Base-by-base conservation (phyloP, 2,329 filamentous ascomycete genomes). In the Alternaria metachromatica region DNA sequence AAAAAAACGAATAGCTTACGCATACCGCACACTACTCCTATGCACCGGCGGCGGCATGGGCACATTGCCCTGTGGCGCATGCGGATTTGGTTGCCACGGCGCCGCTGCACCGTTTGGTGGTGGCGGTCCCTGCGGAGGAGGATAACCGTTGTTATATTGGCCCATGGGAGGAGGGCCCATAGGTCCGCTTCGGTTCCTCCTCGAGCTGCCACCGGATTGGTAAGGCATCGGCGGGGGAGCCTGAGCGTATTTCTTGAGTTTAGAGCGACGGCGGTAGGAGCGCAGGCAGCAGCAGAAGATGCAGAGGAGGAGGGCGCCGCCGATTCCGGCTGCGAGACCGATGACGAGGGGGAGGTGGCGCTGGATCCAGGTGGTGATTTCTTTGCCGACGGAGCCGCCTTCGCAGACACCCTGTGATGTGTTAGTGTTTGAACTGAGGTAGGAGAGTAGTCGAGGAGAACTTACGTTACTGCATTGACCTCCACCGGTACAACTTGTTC, bases 281-380 rank as follows among this genome's bases (percentile, higher is more conserved):
- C 84, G 85, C 63, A 85, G 81, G 72, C 90, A 85, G 81, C 93
- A 97, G 75, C 86, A 86, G 11, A 90, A 69, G 55, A 97, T 82
- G 33, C 86, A 84, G 49, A 97, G 78, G 15, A 79, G 25, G 18
- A 96, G 75, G 6, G 97, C 83, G 7, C 87, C 88, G 51, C 93
- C 95, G 15, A 97, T 84, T 11, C 89, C 91, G 50, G 84, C 84
- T 6, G 87, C 88, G 11, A 98, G 83, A 23, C 92, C 94, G 67
- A 98, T 97, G 68, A 96, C 91, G 66, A 98, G 87, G 56, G 87
- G 82, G 80, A 92, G 92, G 83, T 98, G 90, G 68, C 89, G 82
- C 25, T 87, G 82, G 78, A 98, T 89, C 91, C 93, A 97, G 64
- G 86, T 86, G 58, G 83, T 84, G 66, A 96, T 89, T 80, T 94